Base-by-base conservation (phyloP, 225 moss, liverwort and hornwort genomes). In the Pseudoscleropodium purum region DNA sequence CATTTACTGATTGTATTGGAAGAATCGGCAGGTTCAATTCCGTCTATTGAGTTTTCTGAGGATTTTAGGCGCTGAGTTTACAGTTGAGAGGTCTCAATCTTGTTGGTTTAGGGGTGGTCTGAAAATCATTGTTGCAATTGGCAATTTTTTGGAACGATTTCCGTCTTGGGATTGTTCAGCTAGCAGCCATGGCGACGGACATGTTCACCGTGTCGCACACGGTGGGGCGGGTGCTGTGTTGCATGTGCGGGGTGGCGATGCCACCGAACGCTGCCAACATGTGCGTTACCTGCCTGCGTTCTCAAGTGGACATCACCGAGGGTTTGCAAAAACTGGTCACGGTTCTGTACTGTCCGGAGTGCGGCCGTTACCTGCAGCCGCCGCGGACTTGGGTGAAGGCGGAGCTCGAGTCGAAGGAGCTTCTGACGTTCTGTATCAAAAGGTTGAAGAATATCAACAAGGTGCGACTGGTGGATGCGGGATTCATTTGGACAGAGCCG, bases 351-450 rank as follows among this genome's bases (percentile, higher is more conserved):
- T 99, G 97, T 89, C 97, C 97, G 23, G 97, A 97, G 93, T 99
- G 99, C 86, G 95, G 96, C 72, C 92, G 99, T 20, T 99, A 99
- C 88, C 89, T 97, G 79, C 96, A 99, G 54, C 99, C 99, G 57
- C 97, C 97, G 5, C 95, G 97, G 89, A 95, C 97, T 10, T 99
- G 97, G 97, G 88, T 96, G 78, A 97, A 99, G 90, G 99, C 99
- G 78, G 97, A 97, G 94, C 96, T 95, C 19, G 99, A 99, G 90
- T 97, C 97, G 37, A 99, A 97, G 94, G 99, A 99, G 92, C 96
- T 97, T 59, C 95, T 99, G 34, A 97, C 97, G 6, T 99, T 97
- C 56, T 99, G 97, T 89, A 97, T 99, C 33, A 97, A 97, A 83
- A 91, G 99, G 83, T 69, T 97, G 90, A 99, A 97, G 94, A 99